Conservation (phyloP, 2,329 filamentous ascomycete species). For the Colletotrichum sublineola region DNA sequence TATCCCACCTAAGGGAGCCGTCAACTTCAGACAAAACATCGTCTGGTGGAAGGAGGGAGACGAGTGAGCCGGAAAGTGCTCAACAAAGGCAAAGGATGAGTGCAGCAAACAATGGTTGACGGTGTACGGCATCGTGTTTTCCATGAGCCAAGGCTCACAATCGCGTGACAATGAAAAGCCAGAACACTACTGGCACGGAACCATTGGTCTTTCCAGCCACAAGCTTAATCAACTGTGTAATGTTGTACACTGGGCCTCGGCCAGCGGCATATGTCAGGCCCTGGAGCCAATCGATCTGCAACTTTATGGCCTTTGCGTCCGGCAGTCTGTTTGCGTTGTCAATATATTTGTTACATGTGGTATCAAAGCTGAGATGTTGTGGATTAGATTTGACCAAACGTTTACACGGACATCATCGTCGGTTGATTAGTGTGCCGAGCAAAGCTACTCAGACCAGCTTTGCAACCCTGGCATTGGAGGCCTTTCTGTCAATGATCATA, state of each 20-base stretch:
- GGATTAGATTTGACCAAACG: no score
- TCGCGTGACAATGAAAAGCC: neutral
- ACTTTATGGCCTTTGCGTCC: neutral
- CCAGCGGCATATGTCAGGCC: neutral
- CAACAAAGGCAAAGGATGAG: slow-evolving; percentile 7
- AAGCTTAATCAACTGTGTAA: neutral
- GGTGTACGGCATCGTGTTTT: neutral
- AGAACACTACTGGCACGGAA: neutral
- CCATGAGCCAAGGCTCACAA: neutral
- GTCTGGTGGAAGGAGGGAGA: neutral
- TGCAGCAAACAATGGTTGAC: slow-evolving; percentile 7
- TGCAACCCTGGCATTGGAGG: neutral
- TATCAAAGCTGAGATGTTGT: no score
- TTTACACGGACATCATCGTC: neutral
- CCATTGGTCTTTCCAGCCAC: neutral
- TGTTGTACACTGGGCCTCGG: neutral
- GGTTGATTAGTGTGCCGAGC: no score
- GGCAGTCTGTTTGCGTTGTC: neutral
- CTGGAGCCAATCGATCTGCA: neutral
- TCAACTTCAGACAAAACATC: neutral
- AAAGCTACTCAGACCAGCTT: neutral
- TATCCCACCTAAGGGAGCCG: neutral
- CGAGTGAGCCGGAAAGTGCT: neutral
- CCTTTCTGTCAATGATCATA: neutral
- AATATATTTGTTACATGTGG: neutral